Evolutionary conservation across 2,329 filamentous ascomycete genomes (phyloP).

Genomic region (Alternaria sp.): DNA sequence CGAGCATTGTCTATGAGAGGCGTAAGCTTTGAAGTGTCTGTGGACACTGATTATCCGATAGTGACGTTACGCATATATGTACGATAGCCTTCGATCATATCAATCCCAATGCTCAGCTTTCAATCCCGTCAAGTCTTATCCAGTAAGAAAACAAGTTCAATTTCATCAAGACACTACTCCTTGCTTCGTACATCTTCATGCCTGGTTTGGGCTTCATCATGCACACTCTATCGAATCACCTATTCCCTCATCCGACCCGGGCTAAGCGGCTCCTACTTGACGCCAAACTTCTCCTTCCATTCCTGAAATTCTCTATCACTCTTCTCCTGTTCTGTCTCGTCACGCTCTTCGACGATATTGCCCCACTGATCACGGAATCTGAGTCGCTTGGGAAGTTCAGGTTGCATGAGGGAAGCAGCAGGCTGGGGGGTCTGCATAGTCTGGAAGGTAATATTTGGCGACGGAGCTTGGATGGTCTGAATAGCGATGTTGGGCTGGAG

Average conservation of each 20-base stretch:
- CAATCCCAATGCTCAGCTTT: background rate
- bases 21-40: background rate
- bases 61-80: background rate
- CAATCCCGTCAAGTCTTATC: background rate
- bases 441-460: background rate
- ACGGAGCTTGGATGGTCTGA: background rate
- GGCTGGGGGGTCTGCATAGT: background rate
- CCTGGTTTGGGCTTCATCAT: background rate
- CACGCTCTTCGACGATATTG: background rate
- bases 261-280: background rate
- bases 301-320: constrained; percentile 1
- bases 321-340: constrained; percentile 5
- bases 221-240: background rate
- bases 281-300: constrained; percentile 4
- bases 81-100: background rate
- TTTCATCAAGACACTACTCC: background rate
- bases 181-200: background rate
- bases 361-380: background rate
- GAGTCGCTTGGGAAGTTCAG: background rate
- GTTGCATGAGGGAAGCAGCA: background rate
- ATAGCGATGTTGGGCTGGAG: background rate
- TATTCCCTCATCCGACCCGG: background rate
- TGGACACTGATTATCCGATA: background rate
- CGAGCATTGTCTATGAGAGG: background rate
- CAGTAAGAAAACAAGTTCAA: no score